These are phyloP conservation scores for Boletus rubroflammeus DNA, from an alignment of 768 basidiomycete genomes.

Conservation along the genomic window DNA sequence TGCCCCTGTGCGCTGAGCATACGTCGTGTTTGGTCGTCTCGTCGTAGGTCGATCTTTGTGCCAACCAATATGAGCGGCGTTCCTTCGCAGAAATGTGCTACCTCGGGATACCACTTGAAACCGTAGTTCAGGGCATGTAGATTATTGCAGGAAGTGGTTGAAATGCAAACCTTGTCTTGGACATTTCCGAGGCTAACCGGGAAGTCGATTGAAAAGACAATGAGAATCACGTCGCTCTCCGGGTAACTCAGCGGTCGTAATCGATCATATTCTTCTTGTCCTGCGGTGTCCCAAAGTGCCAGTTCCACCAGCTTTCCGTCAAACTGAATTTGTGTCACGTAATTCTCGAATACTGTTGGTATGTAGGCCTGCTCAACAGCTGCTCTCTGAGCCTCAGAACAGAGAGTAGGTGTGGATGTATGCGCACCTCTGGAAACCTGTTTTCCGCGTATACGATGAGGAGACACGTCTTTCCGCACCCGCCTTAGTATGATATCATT, in stretches of 20 bases:
- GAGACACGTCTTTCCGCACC: slow-evolving; percentile 92
- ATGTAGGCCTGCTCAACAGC: slow-evolving; percentile 66
- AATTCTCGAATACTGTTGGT: slow-evolving; percentile 94
- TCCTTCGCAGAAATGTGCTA: slow-evolving; percentile 86
- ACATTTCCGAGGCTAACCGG: slow-evolving; percentile 89
- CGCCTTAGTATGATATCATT: slow-evolving; percentile 46
- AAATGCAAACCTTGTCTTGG: slow-evolving; percentile 68
- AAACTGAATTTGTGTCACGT: slow-evolving; percentile 81
- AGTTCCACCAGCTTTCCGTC: slow-evolving; percentile 90
- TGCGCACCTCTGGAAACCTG: slow-evolving; percentile 86
- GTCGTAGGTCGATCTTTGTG: slow-evolving; percentile 89
- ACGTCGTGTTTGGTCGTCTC: slow-evolving; percentile 79
- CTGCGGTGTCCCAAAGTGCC: slow-evolving; percentile 98
- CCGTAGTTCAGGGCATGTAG: slow-evolving; percentile 8
- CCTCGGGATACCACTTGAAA: slow-evolving; percentile 86
- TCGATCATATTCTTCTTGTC: slow-evolving; percentile 95
- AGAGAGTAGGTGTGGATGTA: neutral
- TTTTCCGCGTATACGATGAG: slow-evolving; percentile 97
- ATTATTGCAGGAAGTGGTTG: neutral
- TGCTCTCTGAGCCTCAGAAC: slow-evolving; percentile 19
- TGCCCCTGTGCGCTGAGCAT: slow-evolving; percentile 90
- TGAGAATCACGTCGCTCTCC: slow-evolving; percentile 87
- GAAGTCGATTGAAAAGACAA: slow-evolving; percentile 93
- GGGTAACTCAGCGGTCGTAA: slow-evolving; percentile 84
- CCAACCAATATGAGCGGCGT: slow-evolving; percentile 90